phyloP scores from a whole-genome alignment of 108 stramenopile species.

The Fragilariopsis cylindrus region DNA sequence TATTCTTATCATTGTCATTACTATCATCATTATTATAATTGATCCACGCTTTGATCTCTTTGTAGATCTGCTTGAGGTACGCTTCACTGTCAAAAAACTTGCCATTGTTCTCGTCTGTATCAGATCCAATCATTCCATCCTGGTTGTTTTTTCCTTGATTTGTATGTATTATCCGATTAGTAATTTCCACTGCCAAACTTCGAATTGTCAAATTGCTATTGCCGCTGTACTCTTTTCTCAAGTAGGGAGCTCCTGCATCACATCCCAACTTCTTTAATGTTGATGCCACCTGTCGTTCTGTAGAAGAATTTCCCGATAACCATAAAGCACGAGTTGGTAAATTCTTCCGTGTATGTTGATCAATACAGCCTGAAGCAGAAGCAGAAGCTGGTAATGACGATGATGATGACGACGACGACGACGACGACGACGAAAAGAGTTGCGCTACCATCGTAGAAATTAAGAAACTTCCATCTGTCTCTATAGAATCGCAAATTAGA shows the following conservation, averaged over 20 bases:
- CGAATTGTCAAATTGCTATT: conserved; percentile 17
- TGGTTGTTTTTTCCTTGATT: neutral
- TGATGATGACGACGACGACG: neutral
- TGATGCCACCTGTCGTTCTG: conserved; percentile 35
- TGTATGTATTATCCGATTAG: conserved; percentile 1
- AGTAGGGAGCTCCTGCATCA: conserved; percentile 31
- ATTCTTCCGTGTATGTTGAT: too few species aligned
- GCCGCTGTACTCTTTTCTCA: conserved; percentile 12
- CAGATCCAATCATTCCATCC: neutral
- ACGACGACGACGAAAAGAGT: conserved; percentile 13
- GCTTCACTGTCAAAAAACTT: conserved; percentile 19
- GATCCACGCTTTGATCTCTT: conserved; percentile 31
- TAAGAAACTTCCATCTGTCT: conserved; percentile 51
- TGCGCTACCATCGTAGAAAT: conserved; percentile 34
- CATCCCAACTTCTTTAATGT: conserved; percentile 45
- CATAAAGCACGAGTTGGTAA: conserved; percentile 23
- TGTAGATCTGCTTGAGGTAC: conserved; percentile 36
- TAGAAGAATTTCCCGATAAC: conserved; percentile 35
- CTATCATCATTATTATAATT: neutral
- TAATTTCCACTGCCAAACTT: conserved; percentile 30
- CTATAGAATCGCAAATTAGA: conserved; percentile 48
- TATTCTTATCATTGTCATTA: neutral
- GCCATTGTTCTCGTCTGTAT: conserved; percentile 6
- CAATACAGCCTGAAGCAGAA: too few species aligned
- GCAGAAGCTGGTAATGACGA: neutral